Evolutionary conservation across 2,329 filamentous ascomycete genomes (phyloP).

Genomic region (Alternaria novae-zelandiae): DNA sequence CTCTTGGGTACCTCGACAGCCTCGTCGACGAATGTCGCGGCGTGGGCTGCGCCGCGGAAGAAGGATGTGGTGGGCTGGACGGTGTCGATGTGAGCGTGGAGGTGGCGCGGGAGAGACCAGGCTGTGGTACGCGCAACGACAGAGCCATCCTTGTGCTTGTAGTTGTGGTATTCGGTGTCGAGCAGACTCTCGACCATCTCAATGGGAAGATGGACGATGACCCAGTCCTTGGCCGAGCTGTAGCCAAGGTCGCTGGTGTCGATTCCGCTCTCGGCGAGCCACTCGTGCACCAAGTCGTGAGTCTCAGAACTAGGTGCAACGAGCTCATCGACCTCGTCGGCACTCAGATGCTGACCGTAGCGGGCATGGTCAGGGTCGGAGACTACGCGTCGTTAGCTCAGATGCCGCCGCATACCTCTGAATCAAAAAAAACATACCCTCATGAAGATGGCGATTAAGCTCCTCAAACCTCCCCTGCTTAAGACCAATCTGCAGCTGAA

Average conservation of each 20-base stretch:
- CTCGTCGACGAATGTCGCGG: slow-evolving; percentile 33
- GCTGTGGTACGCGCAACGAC: slow-evolving; percentile 59
- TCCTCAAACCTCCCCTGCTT: slow-evolving; percentile 64
- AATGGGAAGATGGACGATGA: slow-evolving; percentile 61
- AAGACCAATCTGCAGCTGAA: slow-evolving; percentile 64
- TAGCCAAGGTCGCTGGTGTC: slow-evolving; percentile 53
- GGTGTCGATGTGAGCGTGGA: slow-evolving; percentile 65
- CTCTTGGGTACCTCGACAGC: slow-evolving; percentile 30
- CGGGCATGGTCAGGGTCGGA: slow-evolving; percentile 56
- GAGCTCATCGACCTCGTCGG: slow-evolving; percentile 60
- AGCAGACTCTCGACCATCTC: slow-evolving; percentile 60
- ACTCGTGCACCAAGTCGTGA: slow-evolving; percentile 60
- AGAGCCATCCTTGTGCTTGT: slow-evolving; percentile 61
- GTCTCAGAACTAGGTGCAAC: slow-evolving; percentile 61
- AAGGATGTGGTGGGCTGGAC: slow-evolving; percentile 68
- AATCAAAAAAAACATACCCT: slow-evolving; percentile 47
- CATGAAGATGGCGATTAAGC: slow-evolving; percentile 62
- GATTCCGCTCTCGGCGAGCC: slow-evolving; percentile 63
- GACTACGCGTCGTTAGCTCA: slow-evolving; percentile 15
- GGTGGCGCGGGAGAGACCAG: slow-evolving; percentile 65
- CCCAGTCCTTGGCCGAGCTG: slow-evolving; percentile 64
- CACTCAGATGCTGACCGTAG: slow-evolving; percentile 62
- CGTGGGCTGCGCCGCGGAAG: slow-evolving; percentile 42
- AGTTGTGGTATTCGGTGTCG: slow-evolving; percentile 57
- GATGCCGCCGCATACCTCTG: too few relatives aligned